phyloP scores from a whole-genome alignment of 2,329 filamentous ascomycete species.

The Sphaerulina vaccinii region DNA sequence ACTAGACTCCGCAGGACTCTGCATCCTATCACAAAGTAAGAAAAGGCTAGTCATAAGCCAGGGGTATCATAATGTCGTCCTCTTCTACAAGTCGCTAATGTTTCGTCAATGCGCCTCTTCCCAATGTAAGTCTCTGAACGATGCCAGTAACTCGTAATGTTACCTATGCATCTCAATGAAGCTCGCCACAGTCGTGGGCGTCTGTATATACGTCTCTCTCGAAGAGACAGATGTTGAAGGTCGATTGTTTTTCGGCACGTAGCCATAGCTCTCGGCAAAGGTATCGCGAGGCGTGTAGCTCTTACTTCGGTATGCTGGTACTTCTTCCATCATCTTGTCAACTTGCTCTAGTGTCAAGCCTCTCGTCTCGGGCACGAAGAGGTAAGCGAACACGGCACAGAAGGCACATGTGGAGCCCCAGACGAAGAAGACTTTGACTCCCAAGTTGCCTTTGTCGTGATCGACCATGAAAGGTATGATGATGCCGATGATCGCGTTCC shows the following conservation, averaged over 20 bases:
- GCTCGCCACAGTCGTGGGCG: conserved; percentile 15
- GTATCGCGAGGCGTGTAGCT: conserved; percentile 35
- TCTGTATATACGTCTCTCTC: background rate
- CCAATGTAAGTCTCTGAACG: background rate
- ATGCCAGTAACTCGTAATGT: background rate
- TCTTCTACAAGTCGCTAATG: background rate
- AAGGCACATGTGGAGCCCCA: conserved; percentile 42
- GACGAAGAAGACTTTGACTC: conserved; percentile 49
- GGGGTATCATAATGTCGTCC: conserved; percentile 18
- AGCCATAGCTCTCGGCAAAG: conserved; percentile 31
- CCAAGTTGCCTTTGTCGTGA: conserved; percentile 54
- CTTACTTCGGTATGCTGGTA: conserved; percentile 42
- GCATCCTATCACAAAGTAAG: no score
- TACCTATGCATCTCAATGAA: conserved; percentile 25
- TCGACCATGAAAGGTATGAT: conserved; percentile 73
- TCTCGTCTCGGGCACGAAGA: conserved; percentile 43
- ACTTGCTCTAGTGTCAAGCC: conserved; percentile 40
- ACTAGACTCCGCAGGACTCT: no score
- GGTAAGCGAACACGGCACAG: conserved; percentile 39
- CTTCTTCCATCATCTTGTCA: conserved; percentile 47
- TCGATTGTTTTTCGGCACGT: conserved; percentile 2
- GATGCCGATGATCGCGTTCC: conserved; percentile 56
- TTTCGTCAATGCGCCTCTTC: background rate
- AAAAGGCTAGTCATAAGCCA: conserved; percentile 4
- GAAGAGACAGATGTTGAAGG: conserved; percentile 3